Conservation (phyloP, 2,329 filamentous ascomycete species). For the Talaromyces sp. region DNA sequence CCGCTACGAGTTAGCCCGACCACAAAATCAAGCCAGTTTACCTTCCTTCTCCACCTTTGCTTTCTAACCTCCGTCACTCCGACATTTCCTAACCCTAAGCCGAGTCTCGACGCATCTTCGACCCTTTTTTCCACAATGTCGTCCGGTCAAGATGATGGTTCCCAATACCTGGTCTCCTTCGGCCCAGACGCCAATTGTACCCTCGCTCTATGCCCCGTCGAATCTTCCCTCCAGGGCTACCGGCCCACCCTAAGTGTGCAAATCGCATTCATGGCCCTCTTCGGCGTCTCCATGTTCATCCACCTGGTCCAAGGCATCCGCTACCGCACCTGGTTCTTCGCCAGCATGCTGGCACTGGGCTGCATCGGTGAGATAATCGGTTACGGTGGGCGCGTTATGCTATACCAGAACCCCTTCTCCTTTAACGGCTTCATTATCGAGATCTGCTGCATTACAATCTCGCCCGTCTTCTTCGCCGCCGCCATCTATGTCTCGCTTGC, state of each 20-base stretch:
- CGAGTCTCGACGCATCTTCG: too few relatives aligned
- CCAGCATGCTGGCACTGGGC: conserved; percentile 57
- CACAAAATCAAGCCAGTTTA: too few relatives aligned
- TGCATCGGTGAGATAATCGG: conserved; percentile 63
- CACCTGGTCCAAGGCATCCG: conserved; percentile 42
- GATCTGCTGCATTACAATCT: conserved; percentile 39
- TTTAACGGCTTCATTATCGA: conserved; percentile 67
- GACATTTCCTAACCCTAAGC: too few relatives aligned
- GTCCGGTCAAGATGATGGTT: conserved; percentile 4
- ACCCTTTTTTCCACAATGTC: conserved; percentile 6
- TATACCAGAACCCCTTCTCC: conserved; percentile 61
- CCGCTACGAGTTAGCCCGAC: conserved; percentile 5
- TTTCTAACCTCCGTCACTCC: too few relatives aligned
- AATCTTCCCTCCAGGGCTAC: conserved; percentile 48
- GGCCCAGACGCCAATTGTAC: conserved; percentile 37
- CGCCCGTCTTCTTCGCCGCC: conserved; percentile 50
- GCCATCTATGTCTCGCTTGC: conserved; percentile 68
- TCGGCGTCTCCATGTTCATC: conserved; percentile 43
- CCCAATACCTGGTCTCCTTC: conserved; percentile 11
- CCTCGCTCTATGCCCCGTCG: conserved; percentile 42
- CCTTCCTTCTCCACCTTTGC: too few relatives aligned
- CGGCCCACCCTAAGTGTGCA: conserved; percentile 47
- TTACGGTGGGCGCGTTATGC: conserved; percentile 62
- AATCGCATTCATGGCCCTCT: conserved; percentile 46
- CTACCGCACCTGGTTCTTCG: conserved; percentile 46